These are phyloP conservation scores for Suhomyces sp. DNA, from an alignment of 805 yeast species.

Conservation along the genomic window DNA sequence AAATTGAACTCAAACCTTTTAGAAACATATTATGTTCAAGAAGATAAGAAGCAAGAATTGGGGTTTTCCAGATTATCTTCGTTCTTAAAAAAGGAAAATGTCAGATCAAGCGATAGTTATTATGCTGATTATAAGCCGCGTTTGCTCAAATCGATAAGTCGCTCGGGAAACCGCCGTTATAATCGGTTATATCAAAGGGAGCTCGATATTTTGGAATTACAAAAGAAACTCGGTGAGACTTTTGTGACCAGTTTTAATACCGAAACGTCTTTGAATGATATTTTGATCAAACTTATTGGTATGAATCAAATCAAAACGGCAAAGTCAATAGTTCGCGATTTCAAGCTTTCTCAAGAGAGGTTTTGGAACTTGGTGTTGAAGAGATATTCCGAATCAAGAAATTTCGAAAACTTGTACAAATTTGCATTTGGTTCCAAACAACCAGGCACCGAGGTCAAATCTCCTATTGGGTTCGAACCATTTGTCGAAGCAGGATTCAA, in stretches of 20 bases:
- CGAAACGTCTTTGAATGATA: constrained; percentile 23
- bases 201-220: constrained; percentile 30
- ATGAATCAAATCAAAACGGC: constrained; percentile 53
- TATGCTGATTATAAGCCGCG: constrained; percentile 24
- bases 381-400: constrained; percentile 43
- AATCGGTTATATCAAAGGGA: constrained; percentile 26
- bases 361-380: constrained; percentile 53
- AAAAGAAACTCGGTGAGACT: constrained; percentile 31
- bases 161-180: constrained; percentile 19
- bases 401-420: constrained; percentile 52
- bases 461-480: constrained; percentile 71
- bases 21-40: constrained; percentile 29
- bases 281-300: constrained; percentile 26
- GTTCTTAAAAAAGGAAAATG: constrained; percentile 14
- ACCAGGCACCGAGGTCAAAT: constrained; percentile 49
- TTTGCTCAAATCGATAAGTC: constrained; percentile 19
- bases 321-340: constrained; percentile 45
- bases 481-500: constrained; percentile 53
- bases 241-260: constrained; percentile 29
- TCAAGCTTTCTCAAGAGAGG: constrained; percentile 57
- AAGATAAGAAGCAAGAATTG: constrained; percentile 26
- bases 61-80: constrained; percentile 14
- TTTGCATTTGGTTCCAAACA: constrained; percentile 30
- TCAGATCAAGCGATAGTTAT: constrained; percentile 12
- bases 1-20: constrained; percentile 19